These are phyloP conservation scores for Rhodotorula kratochvilovae DNA, from an alignment of 768 basidiomycete genomes.

Conservation along the genomic window DNA sequence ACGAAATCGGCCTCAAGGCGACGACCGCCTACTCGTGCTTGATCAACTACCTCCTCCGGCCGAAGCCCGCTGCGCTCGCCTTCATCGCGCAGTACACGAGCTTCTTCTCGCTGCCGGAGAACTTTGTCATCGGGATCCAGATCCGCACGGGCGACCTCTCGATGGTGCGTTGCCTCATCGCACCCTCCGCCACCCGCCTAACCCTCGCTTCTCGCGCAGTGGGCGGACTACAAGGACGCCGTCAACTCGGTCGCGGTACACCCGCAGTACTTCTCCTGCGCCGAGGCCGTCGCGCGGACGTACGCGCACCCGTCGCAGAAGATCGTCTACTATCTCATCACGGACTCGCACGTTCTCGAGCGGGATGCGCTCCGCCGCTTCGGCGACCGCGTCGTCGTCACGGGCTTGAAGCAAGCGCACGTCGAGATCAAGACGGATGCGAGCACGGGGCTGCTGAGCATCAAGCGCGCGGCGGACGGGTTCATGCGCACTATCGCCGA, in stretches of 20 bases:
- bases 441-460: not conserved
- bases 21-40: conserved; percentile 28
- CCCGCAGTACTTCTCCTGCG: conserved; percentile 26
- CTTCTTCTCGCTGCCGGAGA: conserved; percentile 25
- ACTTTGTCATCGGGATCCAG: conserved; percentile 30
- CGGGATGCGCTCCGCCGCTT: not conserved
- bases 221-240: not conserved
- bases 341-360: conserved; percentile 21
- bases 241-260: conserved; percentile 16
- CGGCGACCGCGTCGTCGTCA: conserved; percentile 25
- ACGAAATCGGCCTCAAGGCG: conserved; percentile 9
- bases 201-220: not conserved
- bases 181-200: not conserved
- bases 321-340: conserved; percentile 25
- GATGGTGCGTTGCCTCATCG: conserved; percentile 14
- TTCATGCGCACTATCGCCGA: conserved; percentile 30
- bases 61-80: conserved; percentile 24
- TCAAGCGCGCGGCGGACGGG: conserved; percentile 18
- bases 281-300: conserved; percentile 7
- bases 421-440: conserved; percentile 19
- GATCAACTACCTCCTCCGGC: conserved; percentile 31
- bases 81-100: conserved; percentile 30
- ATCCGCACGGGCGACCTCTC: conserved; percentile 25
- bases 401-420: conserved; percentile 22
- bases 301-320: conserved; percentile 24